phyloP scores from a whole-genome alignment of 1,284 basidiomycete species.

The Cryptococcus sp. region DNA sequence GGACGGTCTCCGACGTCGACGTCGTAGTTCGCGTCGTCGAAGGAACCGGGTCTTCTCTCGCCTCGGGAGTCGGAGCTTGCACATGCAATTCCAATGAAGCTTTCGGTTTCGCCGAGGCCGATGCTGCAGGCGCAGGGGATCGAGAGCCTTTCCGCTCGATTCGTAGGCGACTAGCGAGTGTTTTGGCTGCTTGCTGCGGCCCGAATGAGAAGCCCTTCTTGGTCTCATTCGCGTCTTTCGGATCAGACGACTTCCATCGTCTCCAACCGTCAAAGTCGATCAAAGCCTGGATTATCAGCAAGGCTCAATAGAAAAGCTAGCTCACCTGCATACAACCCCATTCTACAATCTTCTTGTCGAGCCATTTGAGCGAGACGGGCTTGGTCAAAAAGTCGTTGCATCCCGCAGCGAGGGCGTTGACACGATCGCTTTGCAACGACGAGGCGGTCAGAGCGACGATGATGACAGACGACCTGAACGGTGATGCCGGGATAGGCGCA shows the following conservation, averaged over 20 bases:
- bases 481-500: conserved; percentile 53
- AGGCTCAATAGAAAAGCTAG: not conserved
- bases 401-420: conserved; percentile 91
- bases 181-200: conserved; percentile 46
- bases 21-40: not conserved
- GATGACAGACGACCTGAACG: conserved; percentile 91
- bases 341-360: conserved; percentile 98
- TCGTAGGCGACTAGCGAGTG: conserved; percentile 40
- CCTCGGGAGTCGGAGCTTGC: conserved; percentile 10
- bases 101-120: too few species aligned
- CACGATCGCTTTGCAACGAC: conserved; percentile 86
- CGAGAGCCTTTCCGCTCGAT: conserved; percentile 39
- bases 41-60: conserved; percentile 1
- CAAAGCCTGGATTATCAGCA: conserved; percentile 41
- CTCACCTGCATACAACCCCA: conserved; percentile 68
- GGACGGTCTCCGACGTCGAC: not conserved
- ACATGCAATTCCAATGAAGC: conserved; percentile 10
- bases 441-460: conserved; percentile 98
- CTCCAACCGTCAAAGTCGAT: conserved; percentile 56
- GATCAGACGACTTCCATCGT: conserved; percentile 47
- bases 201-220: conserved; percentile 45
- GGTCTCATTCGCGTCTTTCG: conserved; percentile 34
- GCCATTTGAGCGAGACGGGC: conserved; percentile 91
- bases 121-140: conserved; percentile 2
- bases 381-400: conserved; percentile 99